Conservation (phyloP, 2,329 filamentous ascomycete genomes). For the Colletotrichum horii region DNA sequence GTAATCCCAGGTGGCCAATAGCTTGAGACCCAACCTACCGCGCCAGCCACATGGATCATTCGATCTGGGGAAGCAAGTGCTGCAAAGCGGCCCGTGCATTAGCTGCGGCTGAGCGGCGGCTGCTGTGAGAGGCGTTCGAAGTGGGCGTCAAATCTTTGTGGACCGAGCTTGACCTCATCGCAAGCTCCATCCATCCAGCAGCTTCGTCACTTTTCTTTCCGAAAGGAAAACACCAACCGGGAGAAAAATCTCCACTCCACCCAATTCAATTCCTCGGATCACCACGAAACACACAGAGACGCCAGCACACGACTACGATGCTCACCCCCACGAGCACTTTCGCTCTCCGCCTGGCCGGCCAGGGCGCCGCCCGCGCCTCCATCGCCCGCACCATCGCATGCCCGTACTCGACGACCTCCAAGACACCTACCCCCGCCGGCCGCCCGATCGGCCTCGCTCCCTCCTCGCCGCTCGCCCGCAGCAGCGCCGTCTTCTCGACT, state of each 20-base stretch:
- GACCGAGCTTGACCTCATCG: conserved; percentile 21
- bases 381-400: conserved; percentile 23
- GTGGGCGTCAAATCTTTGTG: conserved; percentile 17
- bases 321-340: conserved; percentile 34
- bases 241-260: not conserved
- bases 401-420: conserved; percentile 31
- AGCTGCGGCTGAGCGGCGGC: not conserved
- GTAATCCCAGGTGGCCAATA: not conserved
- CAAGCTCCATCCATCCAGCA: conserved; percentile 20
- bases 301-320: conserved; percentile 24
- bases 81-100: not conserved
- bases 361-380: conserved; percentile 22
- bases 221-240: not conserved
- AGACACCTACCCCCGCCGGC: not conserved
- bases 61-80: not conserved
- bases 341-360: conserved; percentile 33
- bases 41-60: not conserved
- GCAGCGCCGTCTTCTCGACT: conserved; percentile 21
- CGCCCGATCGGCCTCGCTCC: conserved; percentile 19
- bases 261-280: not conserved
- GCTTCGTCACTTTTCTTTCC: conserved; percentile 1
- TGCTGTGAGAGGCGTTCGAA: not conserved
- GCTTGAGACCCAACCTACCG: not conserved
- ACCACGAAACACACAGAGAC: not conserved
- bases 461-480: conserved; percentile 7